These are phyloP conservation scores for Quercus mongolica DNA, from an alignment of 306 rosid genomes.

Conservation along the genomic window DNA sequence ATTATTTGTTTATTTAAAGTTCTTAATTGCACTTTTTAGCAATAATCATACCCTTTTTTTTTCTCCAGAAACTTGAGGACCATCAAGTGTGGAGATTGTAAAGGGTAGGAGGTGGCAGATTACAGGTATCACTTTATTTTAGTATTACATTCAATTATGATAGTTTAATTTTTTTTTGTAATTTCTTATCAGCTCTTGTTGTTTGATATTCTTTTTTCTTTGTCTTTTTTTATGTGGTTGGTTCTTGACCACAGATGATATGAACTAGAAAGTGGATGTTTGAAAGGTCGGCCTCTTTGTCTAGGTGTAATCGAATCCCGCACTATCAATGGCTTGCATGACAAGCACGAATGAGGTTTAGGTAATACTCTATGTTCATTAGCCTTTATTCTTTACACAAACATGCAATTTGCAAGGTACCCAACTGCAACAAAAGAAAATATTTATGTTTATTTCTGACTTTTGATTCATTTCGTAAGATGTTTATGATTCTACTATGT, in stretches of 20 bases:
- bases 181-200: background rate
- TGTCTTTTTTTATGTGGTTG: too few relatives aligned
- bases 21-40: slow-evolving; percentile 1
- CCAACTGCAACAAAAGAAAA: background rate
- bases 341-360: slow-evolving; percentile 35
- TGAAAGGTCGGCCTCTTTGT: slow-evolving; percentile 10
- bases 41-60: slow-evolving; percentile 5
- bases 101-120: slow-evolving; percentile 31
- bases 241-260: slow-evolving; percentile 6
- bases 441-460: background rate
- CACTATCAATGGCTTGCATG: slow-evolving; percentile 68
- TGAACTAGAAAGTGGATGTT: slow-evolving; percentile 13
- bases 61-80: slow-evolving; percentile 31
- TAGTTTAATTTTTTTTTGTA: background rate
- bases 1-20: background rate
- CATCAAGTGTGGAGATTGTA: slow-evolving; percentile 39
- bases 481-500: background rate
- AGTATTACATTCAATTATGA: background rate
- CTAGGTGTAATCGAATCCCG: slow-evolving; percentile 30
- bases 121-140: slow-evolving; percentile 19
- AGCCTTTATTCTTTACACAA: slow-evolving; percentile 32
- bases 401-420: slow-evolving; percentile 15
- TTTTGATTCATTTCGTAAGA: background rate
- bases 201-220: background rate
- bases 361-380: slow-evolving; percentile 4